A percentile compares a stretch with the other conserved stretches of the same genome.
phyloP scores from a whole-genome alignment of 805 yeast species.

The Kuraishia borneana region DNA sequence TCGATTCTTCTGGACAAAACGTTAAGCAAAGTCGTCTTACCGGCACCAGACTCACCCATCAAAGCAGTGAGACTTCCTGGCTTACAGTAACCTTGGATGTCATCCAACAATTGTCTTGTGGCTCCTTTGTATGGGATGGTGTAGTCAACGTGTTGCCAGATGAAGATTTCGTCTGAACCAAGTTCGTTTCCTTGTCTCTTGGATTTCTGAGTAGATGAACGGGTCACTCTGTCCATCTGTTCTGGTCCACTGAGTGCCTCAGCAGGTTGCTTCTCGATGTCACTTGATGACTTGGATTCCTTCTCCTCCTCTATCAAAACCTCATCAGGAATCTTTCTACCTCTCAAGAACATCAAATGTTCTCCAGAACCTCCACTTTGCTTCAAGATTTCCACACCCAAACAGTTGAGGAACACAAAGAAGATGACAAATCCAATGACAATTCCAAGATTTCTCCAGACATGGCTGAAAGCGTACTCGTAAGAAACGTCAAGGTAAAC shows the following conservation, averaged over 20 bases:
- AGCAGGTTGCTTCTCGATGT: not conserved
- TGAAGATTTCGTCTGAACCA: conserved; percentile 30
- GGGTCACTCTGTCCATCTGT: conserved; percentile 8
- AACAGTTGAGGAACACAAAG: conserved; percentile 20
- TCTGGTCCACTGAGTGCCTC: conserved; percentile 7
- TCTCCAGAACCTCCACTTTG: conserved; percentile 15
- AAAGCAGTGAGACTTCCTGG: conserved; percentile 51
- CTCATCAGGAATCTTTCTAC: conserved; percentile 16
- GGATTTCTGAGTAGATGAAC: too few relatives aligned
- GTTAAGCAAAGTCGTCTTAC: conserved; percentile 48
- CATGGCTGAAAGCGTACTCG: conserved; percentile 42
- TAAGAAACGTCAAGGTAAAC: conserved; percentile 31
- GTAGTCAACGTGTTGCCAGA: conserved; percentile 55
- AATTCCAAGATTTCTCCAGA: conserved; percentile 74
- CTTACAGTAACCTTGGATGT: conserved; percentile 30
- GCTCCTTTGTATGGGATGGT: conserved; percentile 36
- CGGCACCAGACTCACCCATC: conserved; percentile 60
- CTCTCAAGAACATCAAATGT: conserved; percentile 31
- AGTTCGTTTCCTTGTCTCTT: conserved; percentile 6
- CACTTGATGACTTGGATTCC: conserved; percentile 4
- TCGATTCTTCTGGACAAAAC: conserved; percentile 39
- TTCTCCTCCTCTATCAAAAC: conserved; percentile 13
- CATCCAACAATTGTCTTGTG: conserved; percentile 28
- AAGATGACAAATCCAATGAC: conserved; percentile 28
- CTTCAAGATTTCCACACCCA: conserved; percentile 15